These are phyloP conservation scores for Pleoardoris graminearum DNA, from an alignment of 2,329 filamentous ascomycete species.

Conservation along the genomic window DNA sequence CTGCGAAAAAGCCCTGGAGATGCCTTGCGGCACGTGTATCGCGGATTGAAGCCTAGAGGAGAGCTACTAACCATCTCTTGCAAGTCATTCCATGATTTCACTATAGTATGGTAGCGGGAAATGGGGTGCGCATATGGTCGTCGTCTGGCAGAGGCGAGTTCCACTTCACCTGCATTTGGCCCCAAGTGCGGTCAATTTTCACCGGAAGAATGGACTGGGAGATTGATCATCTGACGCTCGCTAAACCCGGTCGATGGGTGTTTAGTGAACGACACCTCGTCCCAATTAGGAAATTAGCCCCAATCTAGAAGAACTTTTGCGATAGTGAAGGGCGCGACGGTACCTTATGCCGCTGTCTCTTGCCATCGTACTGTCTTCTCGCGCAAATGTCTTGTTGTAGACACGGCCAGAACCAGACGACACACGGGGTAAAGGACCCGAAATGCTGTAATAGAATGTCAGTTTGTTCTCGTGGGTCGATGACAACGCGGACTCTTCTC, in stretches of 20 bases:
- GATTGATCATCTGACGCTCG: not conserved
- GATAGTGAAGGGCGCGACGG: not conserved
- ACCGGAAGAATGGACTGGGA: not conserved
- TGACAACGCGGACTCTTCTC: not conserved
- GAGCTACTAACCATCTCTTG: not conserved
- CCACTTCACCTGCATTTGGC: constrained; percentile 3
- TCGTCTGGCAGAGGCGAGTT: not conserved
- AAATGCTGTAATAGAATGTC: not conserved
- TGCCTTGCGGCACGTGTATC: too few species aligned
- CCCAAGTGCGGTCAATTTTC: not conserved
- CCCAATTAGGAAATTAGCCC: constrained; percentile 3
- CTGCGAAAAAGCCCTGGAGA: too few species aligned
- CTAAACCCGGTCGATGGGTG: not conserved
- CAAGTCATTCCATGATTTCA: not conserved
- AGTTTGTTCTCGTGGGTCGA: not conserved
- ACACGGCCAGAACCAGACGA: too few species aligned
- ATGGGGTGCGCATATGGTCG: not conserved
- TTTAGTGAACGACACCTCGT: not conserved
- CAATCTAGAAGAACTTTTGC: not conserved
- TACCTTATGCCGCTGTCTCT: not conserved
- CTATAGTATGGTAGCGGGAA: not conserved
- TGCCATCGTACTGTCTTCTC: not conserved
- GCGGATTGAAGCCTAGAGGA: too few species aligned
- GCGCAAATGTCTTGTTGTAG: not conserved
- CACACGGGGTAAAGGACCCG: not conserved